Evolutionary conservation across 495 filamentous ascomycete genomes (phyloP).

Genomic region (Penicillium cataractarum): DNA sequence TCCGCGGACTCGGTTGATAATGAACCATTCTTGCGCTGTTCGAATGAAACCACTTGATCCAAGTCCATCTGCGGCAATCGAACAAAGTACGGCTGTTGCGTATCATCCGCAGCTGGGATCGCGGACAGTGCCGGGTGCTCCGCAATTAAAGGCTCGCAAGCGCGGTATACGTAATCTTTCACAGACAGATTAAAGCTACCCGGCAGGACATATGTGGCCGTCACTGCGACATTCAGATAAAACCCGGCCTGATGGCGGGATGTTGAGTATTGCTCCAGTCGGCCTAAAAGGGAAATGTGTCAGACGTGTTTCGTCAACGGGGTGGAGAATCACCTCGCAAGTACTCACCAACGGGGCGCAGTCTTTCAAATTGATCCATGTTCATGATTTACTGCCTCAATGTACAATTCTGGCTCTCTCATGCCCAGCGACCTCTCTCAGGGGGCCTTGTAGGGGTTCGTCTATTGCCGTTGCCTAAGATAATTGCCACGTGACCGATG

Average conservation of each 20-base stretch:
- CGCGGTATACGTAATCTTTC: constrained; percentile 40
- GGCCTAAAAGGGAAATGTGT: constrained; percentile 29
- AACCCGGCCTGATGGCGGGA: constrained; percentile 46
- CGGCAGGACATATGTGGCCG: constrained; percentile 44
- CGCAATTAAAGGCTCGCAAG: constrained; percentile 41
- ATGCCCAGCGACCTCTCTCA: neutral
- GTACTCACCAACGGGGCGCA: constrained; percentile 37
- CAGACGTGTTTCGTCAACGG: constrained; percentile 6
- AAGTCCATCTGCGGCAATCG: constrained; percentile 49
- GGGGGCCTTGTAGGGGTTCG: neutral
- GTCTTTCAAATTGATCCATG: constrained; percentile 33
- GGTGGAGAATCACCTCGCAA: neutral
- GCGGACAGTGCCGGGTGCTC: constrained; percentile 48
- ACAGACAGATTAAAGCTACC: constrained; percentile 31
- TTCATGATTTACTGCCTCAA: neutral
- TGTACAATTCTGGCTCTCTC: neutral
- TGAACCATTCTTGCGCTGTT: constrained; percentile 26
- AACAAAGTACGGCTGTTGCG: constrained; percentile 44
- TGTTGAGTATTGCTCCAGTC: constrained; percentile 48
- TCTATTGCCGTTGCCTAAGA: neutral
- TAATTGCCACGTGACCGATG: constrained; percentile 1
- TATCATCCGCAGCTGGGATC: constrained; percentile 46
- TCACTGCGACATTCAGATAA: constrained; percentile 47
- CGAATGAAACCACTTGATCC: constrained; percentile 36
- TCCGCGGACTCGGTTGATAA: neutral